Base-by-base conservation (phyloP, 1,284 basidiomycete species). In the Pseudozyma sp. region DNA sequence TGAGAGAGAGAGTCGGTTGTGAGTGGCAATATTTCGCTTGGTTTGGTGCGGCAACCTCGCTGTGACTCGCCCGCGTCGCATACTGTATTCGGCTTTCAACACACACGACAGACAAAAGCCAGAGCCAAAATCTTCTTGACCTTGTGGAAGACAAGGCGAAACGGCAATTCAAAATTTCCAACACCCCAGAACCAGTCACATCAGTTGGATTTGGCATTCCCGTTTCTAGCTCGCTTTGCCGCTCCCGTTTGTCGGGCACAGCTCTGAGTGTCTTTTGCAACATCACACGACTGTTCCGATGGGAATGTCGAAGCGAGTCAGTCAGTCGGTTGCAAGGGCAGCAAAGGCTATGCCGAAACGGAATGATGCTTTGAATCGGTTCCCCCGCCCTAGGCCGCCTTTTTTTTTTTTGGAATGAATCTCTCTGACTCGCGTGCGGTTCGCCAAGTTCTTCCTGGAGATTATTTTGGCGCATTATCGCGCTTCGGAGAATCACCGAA, bases 401-500 rank as follows among this genome's bases (percentile, higher is more conserved):
- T 24, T 10, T 7, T 29, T 39, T 50, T 50, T 50, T 40, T 7
- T 11, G 11, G 24, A 24, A 24, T 24, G 24, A 24, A 24, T 14
- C 9, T 10, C 35, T 37, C 35, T 37, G 35, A 37, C 35, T 37
- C 35, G 35, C 35, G 35, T 37, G 8, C 35, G 35, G 35, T 37
- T 37, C 14, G 35, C 8, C 45, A 47, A 55, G 16, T 55, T 48
- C 45, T 48, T 48, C 35, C 14, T 37, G 7, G 11, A n/a, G 53
- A 44, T 42, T 42, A n/a, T 42, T 13, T 42, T 42, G 40, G 19
- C n/a, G 49, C 49, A 54, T 45, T 35, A 54, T 54, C 52, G 40
- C 52, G 42, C 52, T 56, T 63, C 54, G 61, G 61, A 33, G 48
- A 52, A 34, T 57, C 54, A 31, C 61, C 61, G 61, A 63, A 46